Evolutionary conservation across 164 flowering plant species (phyloP).

Genomic region (Vitis riparia): DNA sequence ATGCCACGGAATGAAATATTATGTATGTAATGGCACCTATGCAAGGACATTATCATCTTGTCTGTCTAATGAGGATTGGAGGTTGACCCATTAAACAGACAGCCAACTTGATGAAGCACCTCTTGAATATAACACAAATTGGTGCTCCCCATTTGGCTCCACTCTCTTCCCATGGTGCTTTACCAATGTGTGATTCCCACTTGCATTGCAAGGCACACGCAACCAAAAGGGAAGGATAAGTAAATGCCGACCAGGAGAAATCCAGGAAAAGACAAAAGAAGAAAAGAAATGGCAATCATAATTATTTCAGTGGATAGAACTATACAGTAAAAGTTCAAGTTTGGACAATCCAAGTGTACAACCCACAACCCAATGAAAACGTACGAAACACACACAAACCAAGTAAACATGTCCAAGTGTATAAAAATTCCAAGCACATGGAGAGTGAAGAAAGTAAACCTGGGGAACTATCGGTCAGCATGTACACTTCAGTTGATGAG

Average conservation of each 20-base stretch:
- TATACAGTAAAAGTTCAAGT: too few species aligned
- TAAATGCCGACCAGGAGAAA: neutral
- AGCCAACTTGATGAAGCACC: neutral
- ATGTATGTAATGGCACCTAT: neutral
- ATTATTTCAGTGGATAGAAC: too few species aligned
- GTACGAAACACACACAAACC: too few species aligned
- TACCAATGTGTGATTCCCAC: neutral
- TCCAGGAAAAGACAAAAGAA: neutral
- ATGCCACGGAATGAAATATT: neutral
- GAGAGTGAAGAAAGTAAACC: slow-evolving; percentile 35
- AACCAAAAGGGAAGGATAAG: neutral
- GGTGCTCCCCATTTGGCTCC: neutral
- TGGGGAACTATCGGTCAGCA: slow-evolving; percentile 92
- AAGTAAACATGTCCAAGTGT: too few species aligned
- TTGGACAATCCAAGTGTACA: too few species aligned
- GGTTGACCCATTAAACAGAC: neutral
- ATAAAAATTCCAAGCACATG: neutral
- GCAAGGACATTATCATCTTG: too few species aligned
- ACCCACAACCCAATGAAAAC: neutral
- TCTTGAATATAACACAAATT: neutral
- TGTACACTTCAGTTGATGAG: slow-evolving; percentile 89
- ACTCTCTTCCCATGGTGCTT: neutral
- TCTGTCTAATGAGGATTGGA: too few species aligned
- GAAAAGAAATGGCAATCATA: too few species aligned
- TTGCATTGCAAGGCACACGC: neutral